phyloP scores from a whole-genome alignment of 2,329 filamentous ascomycete species.

The Byssothecium circinans region DNA sequence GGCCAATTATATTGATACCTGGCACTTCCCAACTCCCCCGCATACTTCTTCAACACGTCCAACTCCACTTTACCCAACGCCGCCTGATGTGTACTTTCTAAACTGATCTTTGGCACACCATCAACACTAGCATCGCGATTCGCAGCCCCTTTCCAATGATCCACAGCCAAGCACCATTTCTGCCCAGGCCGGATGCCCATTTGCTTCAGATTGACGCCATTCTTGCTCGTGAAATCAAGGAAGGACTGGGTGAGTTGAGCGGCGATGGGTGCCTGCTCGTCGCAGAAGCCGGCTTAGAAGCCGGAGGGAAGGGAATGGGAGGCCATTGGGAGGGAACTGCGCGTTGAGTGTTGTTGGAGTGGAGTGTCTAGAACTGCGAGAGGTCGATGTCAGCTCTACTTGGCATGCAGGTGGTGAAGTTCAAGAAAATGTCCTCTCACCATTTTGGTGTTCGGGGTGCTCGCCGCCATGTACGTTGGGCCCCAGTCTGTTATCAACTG shows the following conservation, averaged over 20 bases:
- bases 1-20: background rate
- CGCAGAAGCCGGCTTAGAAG: conserved; percentile 18
- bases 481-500: background rate
- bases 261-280: conserved; percentile 13
- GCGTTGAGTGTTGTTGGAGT: conserved; percentile 16
- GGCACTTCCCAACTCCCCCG: background rate
- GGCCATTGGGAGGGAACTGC: conserved; percentile 16
- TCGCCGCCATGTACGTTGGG: conserved; percentile 9
- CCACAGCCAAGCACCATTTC: conserved; percentile 14
- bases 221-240: conserved; percentile 14
- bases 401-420: background rate
- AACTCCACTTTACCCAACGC: conserved; percentile 10
- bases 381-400: background rate
- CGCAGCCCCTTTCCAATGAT: conserved; percentile 12
- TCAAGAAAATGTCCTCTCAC: background rate
- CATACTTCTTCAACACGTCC: conserved; percentile 15
- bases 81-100: conserved; percentile 16
- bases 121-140: conserved; percentile 10
- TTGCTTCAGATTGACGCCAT: conserved; percentile 13
- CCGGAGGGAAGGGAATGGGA: conserved; percentile 11
- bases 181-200: conserved; percentile 16
- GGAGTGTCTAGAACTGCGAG: conserved; percentile 12
- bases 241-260: conserved; percentile 14
- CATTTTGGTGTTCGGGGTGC: conserved; percentile 9
- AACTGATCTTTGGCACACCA: conserved; percentile 10